A percentile compares a stretch with the other conserved stretches of the same genome.
phyloP scores from a whole-genome alignment of 352 stramenopile genomes.

The Phytopythium helicoides region DNA sequence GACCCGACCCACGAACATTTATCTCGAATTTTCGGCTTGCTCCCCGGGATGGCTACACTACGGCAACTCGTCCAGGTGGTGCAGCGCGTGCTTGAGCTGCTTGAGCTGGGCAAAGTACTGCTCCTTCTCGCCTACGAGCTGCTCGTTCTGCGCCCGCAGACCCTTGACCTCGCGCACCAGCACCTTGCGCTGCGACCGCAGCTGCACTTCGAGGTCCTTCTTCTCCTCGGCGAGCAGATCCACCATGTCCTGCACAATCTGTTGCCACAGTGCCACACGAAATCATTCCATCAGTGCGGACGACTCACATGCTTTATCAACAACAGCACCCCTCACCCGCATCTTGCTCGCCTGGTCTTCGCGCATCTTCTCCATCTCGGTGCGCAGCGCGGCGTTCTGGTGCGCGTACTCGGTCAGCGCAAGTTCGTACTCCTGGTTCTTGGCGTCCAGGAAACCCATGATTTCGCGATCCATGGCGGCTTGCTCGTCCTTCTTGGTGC shows the following conservation, averaged over 20 bases:
- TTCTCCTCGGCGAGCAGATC: slow-evolving; percentile 73
- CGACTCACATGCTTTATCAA: too few species aligned
- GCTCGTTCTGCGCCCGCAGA: slow-evolving; percentile 64
- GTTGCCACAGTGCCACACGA: neutral
- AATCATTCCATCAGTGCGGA: too few species aligned
- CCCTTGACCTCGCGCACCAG: slow-evolving; percentile 79
- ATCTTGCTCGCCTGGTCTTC: slow-evolving; percentile 58
- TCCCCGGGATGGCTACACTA: too few species aligned
- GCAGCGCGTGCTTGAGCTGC: slow-evolving; percentile 69
- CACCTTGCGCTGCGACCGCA: slow-evolving; percentile 76
- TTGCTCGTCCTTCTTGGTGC: slow-evolving; percentile 66
- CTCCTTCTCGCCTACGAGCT: slow-evolving; percentile 58
- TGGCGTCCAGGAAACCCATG: slow-evolving; percentile 79
- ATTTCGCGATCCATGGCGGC: slow-evolving; percentile 72
- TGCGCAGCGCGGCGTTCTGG: slow-evolving; percentile 49
- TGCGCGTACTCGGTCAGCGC: slow-evolving; percentile 47
- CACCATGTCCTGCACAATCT: slow-evolving; percentile 87
- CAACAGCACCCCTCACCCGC: slow-evolving; percentile 27
- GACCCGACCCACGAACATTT: too few species aligned
- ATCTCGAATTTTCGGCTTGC: too few species aligned
- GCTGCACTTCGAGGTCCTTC: slow-evolving; percentile 62
- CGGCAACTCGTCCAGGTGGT: slow-evolving; percentile 66
- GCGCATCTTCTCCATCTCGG: slow-evolving; percentile 43
- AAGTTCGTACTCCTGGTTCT: slow-evolving; percentile 73
- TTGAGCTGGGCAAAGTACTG: slow-evolving; percentile 75